These are phyloP conservation scores for Leishmania lainsoni DNA, from an alignment of 208 protist genomes.

Conservation along the genomic window DNA sequence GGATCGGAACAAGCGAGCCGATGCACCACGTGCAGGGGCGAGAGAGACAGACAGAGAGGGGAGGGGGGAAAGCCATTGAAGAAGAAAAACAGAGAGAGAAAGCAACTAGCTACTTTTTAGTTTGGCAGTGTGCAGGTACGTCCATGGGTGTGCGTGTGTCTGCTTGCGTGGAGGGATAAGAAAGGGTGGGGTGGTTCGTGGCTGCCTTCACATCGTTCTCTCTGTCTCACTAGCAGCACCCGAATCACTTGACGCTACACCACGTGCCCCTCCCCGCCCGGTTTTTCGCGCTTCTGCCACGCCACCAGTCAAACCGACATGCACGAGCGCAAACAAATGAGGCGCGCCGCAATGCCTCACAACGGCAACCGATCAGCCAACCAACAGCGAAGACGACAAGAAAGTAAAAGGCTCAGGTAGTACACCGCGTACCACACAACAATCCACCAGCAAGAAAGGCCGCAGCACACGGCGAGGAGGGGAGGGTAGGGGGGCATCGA, in stretches of 20 bases:
- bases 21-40: background rate
- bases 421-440: too few relatives aligned
- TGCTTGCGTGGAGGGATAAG: background rate
- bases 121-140: conserved; percentile 6
- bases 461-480: background rate
- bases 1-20: background rate
- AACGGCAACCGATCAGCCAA: conserved; percentile 2
- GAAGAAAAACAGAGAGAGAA: background rate
- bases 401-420: background rate
- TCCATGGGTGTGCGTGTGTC: conserved; percentile 5
- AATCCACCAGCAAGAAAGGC: background rate
- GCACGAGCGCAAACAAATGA: background rate
- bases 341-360: background rate
- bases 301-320: background rate
- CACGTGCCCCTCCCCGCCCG: too few relatives aligned
- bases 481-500: background rate
- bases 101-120: background rate
- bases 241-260: too few relatives aligned
- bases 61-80: background rate
- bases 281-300: background rate
- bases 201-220: background rate
- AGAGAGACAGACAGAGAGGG: background rate
- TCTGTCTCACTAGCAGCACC: too few relatives aligned
- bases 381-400: background rate
- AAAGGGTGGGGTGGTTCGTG: background rate